A percentile compares a stretch with the other conserved stretches of the same genome.
These are phyloP conservation scores for Cryphonectria naterciae DNA, from an alignment of 2,329 filamentous ascomycete genomes.

Conservation along the genomic window DNA sequence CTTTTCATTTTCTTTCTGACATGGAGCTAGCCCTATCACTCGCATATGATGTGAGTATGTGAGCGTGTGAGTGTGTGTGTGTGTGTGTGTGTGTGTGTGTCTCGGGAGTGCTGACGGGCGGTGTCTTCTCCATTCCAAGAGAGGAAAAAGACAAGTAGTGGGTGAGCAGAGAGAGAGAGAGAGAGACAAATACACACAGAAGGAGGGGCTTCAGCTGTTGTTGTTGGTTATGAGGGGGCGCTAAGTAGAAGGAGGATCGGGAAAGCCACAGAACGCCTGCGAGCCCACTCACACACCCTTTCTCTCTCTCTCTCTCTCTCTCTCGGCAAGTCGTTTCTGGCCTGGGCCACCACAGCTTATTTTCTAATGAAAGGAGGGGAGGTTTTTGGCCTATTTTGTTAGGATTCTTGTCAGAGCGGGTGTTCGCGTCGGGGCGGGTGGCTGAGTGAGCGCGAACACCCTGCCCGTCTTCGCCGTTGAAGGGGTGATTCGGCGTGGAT, in stretches of 20 bases:
- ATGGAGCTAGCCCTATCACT: neutral
- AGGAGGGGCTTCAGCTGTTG: neutral
- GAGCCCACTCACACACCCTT: neutral
- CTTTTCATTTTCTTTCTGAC: neutral
- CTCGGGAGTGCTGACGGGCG: slow-evolving; percentile 1
- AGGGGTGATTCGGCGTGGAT: too few relatives aligned
- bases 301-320: neutral
- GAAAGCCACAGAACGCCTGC: neutral
- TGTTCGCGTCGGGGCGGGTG: too few relatives aligned
- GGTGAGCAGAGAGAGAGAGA: neutral
- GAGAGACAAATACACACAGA: too few relatives aligned
- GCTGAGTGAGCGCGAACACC: too few relatives aligned
- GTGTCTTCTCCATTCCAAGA: neutral
- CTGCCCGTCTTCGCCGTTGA: too few relatives aligned
- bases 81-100: neutral
- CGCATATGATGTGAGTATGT: neutral
- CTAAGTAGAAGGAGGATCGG: neutral
- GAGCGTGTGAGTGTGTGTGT: neutral
- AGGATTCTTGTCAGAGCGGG: neutral
- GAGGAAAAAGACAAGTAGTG: neutral
- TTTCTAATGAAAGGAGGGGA: too few relatives aligned
- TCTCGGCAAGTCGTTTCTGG: too few relatives aligned
- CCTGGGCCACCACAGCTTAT: too few relatives aligned
- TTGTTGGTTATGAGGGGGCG: neutral
- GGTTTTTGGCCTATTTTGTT: too few relatives aligned